phyloP scores from a whole-genome alignment of 257 asterid genomes.

The Fraxinus anomala region DNA sequence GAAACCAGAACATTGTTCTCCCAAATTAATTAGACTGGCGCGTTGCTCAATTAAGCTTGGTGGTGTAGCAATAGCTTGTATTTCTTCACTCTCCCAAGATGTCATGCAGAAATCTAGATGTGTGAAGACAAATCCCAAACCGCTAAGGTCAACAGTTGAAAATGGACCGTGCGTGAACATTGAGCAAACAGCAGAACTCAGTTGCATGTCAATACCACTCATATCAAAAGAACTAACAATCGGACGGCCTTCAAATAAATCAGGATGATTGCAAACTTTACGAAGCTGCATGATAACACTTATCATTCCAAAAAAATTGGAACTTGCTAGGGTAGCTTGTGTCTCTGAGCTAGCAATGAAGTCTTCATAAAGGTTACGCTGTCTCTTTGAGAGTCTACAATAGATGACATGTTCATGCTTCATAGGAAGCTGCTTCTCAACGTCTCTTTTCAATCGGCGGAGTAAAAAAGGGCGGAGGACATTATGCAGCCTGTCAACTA shows the following conservation, averaged over 20 bases:
- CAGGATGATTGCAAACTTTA: conserved; percentile 99
- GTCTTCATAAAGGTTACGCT: conserved; percentile 95
- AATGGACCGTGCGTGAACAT: conserved; percentile 58
- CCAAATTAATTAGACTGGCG: conserved; percentile 37
- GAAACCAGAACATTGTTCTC: conserved; percentile 40
- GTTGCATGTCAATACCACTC: conserved; percentile 74
- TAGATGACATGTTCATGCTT: conserved; percentile 88
- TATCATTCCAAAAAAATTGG: conserved; percentile 95
- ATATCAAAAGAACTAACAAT: conserved; percentile 94
- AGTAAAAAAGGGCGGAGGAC: conserved; percentile 98
- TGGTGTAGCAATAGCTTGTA: conserved; percentile 83
- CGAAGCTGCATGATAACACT: conserved; percentile 99
- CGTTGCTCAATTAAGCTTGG: conserved; percentile 64
- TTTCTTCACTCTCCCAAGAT: conserved; percentile 89
- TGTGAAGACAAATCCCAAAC: conserved; percentile 79
- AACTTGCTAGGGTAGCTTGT: conserved; percentile 91
- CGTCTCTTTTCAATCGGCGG: conserved; percentile 96
- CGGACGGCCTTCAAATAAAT: conserved; percentile 98
- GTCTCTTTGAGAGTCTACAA: conserved; percentile 97
- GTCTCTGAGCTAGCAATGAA: conserved; percentile 99
- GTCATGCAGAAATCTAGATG: conserved; percentile 82
- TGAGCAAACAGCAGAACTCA: conserved; percentile 86
- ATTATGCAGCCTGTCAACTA: conserved; percentile 94
- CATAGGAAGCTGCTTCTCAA: conserved; percentile 95
- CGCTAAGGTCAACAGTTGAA: conserved; percentile 67